Evolutionary conservation across 2,329 filamentous ascomycete genomes (phyloP), one percentile per base, ranked within the genome.

Genomic region (Calonectria leucothoes): DNA sequence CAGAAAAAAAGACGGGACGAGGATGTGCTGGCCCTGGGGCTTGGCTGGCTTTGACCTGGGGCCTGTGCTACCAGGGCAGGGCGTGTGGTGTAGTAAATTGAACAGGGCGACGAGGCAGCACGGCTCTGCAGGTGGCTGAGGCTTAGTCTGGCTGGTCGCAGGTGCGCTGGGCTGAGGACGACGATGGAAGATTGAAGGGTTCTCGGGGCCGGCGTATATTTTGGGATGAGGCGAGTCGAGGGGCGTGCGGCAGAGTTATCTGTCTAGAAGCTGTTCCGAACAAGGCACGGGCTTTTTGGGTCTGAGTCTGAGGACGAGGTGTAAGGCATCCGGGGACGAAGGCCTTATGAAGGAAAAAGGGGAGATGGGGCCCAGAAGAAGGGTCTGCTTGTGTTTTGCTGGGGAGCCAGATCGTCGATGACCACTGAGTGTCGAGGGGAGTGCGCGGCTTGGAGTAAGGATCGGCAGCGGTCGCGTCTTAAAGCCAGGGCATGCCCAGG

Each of bases 101-200:
- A 77, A 57, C 74, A 78, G 76, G 75, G 75, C 75, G 74, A 77
- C 25, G 68, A 71, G 57, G 70, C 69, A 72, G 71, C 74, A 76
- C 72, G 72, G 76, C 66, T 76, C 75, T 76, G 69, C 64, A 77
- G 75, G 75, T 78, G 78, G 78, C 77, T 79, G 77, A 80, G 77
- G 76, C 78, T 79, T 80, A 80, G 75, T 76, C 72, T 55, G 72
- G 72, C 74, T 72, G 72, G 74, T 71, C 73, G 77, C 66, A 74
- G 78, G 66, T 70, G 61, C 31, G 55, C 73, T 73, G 70, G 68
- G 75, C 71, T 75, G 74, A 74, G 71, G 65, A 52, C 35, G 49
- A 65, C 49, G 63, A 70, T 74, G 57, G 61, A 69, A 72, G 69
- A 74, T 76, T 76, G 74, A 76, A 77, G 74, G 75, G 70, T 73